Evolutionary conservation across 2,329 filamentous ascomycete species (phyloP), one percentile per base, ranked within the genome.

Genomic region (Aschersonia sp.): DNA sequence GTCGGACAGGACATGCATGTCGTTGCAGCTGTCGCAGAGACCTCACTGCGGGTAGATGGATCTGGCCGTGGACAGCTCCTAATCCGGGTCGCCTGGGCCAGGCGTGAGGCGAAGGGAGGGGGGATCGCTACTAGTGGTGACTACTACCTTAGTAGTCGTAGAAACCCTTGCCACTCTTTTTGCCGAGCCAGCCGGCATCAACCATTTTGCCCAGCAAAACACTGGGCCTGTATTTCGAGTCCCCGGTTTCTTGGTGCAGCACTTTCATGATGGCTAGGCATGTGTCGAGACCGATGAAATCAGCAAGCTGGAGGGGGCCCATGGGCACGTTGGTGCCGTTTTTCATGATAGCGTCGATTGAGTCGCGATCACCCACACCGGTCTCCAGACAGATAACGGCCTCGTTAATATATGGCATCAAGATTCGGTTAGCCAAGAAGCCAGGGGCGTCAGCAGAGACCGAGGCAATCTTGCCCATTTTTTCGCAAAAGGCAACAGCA

Each of bases 371-470:
- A 14, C 92, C 92, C 0, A 98, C 81, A 4, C 87, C 86, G 0
- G 92, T 96, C 69, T 98, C 92, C 11, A 98, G 73, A 65, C 92
- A 98, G 54, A 95, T 90, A 56, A 98, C 75, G 7, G 94, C 92
- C 69, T 98, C 92, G 63, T 98, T 98, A 71, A 98, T 96, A 63
- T 98, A 98, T 0, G 92, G 92, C 92, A 98, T 98, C 50, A 98
- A 70, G 52, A 98, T 98, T 8, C 92, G 77, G 65, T 98, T 98
- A 33, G 92, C 92, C 30, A 98, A 72, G 71, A 98, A 98, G 1
- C 92, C 92, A 0, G 92, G 92, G 0, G 85, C 80, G 65, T 98
- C 92, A 12, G 86, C 85, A 11, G 87, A 94, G 32, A 85, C 78
- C 4, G 89, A 94, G 0, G 88, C 71, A 46, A 97, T 75, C 70